Base-by-base conservation (phyloP, 768 basidiomycete species). In the Pleurotus citrinopileatus region DNA sequence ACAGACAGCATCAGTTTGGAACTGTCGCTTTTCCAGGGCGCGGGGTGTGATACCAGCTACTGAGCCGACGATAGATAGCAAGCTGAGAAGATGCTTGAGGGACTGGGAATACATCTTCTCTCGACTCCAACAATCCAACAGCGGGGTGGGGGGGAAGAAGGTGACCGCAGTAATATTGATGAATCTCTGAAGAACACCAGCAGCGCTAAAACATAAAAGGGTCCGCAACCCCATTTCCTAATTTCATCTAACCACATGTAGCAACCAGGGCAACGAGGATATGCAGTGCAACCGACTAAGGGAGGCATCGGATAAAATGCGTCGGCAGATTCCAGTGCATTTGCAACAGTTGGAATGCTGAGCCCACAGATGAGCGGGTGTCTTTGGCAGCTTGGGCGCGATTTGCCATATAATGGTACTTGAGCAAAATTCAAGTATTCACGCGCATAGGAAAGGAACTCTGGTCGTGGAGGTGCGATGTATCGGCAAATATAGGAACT, bases 1-100 rank as follows among this genome's bases (percentile, higher is more conserved):
- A 32, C 54, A 55, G 20, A 55, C 45, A 47, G 54, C 54, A 40
- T 40, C 46, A 26, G 54, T 55, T 50, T 55, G 54, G 44, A 50
- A 50, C 29, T 50, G 48, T 36, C 48, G 28, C 32, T 50, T 50
- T 23, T 50, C 48, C 48, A 50, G n/a, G n/a, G 28, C 48, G 36
- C 48, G 48, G 15, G 48, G 20, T 13, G 48, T 36, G 20, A 32
- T 32, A 37, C 48, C 48, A 37, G 22, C 48, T 15, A 20, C 48
- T n/a, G 29, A 4, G 34, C 48, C 23, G 28, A 50, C 32, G 22
- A 50, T 4, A 36, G 48, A 50, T 34, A 50, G 48, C 48, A 50
- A 34, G 15, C n/a, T 36, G 34, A 50, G 48, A 50, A 50, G 48
- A 50, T 50, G 48, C 48, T 50, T 32, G 48, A 20, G 28, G 22